Evolutionary conservation across 495 filamentous ascomycete genomes (phyloP), one percentile per base, ranked within the genome.

Genomic region (Cercophora samala): DNA sequence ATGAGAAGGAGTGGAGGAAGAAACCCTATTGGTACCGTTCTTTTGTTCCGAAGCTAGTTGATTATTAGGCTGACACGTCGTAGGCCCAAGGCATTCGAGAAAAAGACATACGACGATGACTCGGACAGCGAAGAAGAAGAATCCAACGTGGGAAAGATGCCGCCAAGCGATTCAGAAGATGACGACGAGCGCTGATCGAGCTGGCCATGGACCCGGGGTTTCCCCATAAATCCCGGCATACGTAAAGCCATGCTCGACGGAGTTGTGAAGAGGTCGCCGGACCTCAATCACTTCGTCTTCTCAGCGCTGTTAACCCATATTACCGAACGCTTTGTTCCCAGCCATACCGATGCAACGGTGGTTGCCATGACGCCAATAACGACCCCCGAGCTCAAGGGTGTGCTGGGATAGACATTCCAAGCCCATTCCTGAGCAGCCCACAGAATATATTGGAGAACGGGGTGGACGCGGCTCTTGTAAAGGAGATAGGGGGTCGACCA

Each of bases 401-500:
- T 97, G 75, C 93, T 97, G n/a, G 95, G 95, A 77, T 89, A 99
- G 2, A 92, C 87, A 73, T 97, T 97, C 95, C 95, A 99, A 11
- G 91, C 93, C 92, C 91, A 94, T 72, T 99, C 95, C 76, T 99
- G 95, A 58, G 86, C 82, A 8, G 82, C 89, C 93, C 94, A 99
- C 1, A 93, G 70, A 3, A 73, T 76, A 73, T 88, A 91, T 69
- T 92, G 86, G 53, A 92, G 70, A 11, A 91, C 67, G 5, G 93
- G 92, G 71, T 93, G 90, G 66, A 90, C 70, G 4, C 89, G 89
- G 64, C 88, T 87, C 64, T 87, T 87, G 93, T 93, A 98, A 59
- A 97, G 84, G 22, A 99, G 85, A 75, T 92, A 97, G 0, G 95
- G 95, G 6, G 93, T 93, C 15, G 91, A 87, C 93, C 93, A 97